Base-by-base conservation (phyloP, 2,329 filamentous ascomycete genomes). In the Cercospora sojina region DNA sequence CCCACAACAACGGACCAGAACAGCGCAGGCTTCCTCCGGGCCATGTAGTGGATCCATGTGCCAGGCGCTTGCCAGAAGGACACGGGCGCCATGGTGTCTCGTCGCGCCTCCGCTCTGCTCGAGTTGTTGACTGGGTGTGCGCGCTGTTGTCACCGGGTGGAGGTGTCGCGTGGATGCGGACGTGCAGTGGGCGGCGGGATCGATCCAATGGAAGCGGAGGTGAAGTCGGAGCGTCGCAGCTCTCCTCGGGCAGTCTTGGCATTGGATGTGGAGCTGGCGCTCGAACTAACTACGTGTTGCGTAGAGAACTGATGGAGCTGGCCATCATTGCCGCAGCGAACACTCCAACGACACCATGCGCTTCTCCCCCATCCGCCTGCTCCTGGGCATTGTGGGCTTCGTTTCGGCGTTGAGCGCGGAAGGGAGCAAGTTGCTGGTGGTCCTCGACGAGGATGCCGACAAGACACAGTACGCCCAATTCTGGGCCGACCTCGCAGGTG, bases 1-100 rank as follows among this genome's bases (percentile, higher is more conserved):
- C 91, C 94, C 72, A 98, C 82, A 66, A 91, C 77, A 75, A 92
- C 83, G 74, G 91, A 92, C 86, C 88, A 98, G 85, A 97, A 96
- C 83, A 93, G 90, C 67, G 93, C 93, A 60, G 95, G 95, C 79
- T 91, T 91, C 80, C 95, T 90, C 82, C 92, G 90, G 59, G 91
- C 86, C 62, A 93, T 89, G 92, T 93, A 98, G 81, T 90, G 90
- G 76, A 91, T 82, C 88, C 97, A 98, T 75, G 88, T 88, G 78
- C 96, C 76, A 71, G 95, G 95, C 67, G 87, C 85, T 72, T 88
- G 86, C 88, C 90, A 97, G 90, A 99, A 97, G 75, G 85, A 84
- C 74, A 92, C 90, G 64, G 86, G 84, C 70, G 87, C 85, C 90
- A 93, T 93, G 70, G 71, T 82, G 78, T 82, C 77, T 77, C 69